Evolutionary conservation across 192 early-diverging fungal species (phyloP).

Genomic region (Piromyces sp.): DNA sequence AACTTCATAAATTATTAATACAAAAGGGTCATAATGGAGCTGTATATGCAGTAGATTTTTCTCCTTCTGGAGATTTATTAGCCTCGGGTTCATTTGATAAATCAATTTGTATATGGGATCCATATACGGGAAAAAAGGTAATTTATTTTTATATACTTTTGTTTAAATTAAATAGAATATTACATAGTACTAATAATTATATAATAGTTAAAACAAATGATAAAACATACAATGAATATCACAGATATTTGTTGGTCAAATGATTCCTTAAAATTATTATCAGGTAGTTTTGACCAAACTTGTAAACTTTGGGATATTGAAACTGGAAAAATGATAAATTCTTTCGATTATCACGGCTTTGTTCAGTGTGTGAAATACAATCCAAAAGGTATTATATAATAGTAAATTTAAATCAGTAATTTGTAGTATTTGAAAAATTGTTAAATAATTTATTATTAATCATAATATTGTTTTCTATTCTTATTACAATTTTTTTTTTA

Average conservation of each 20-base stretch:
- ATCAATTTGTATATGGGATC: slow-evolving; percentile 80
- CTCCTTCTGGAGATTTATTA: slow-evolving; percentile 59
- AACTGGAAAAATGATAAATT: slow-evolving; percentile 34
- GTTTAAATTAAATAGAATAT: too few relatives aligned
- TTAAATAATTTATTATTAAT: too few relatives aligned
- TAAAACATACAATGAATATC: slow-evolving; percentile 57
- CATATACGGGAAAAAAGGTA: slow-evolving; percentile 47
- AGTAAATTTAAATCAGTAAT: too few relatives aligned
- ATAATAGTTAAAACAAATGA: slow-evolving; percentile 16
- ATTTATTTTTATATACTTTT: not conserved
- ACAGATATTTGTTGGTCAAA: slow-evolving; percentile 61
- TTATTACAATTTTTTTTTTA: not conserved
- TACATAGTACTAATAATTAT: slow-evolving; percentile 3
- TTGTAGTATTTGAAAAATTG: too few relatives aligned
- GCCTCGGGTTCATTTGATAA: slow-evolving; percentile 91
- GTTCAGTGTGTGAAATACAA: slow-evolving; percentile 68
- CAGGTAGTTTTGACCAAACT: slow-evolving; percentile 62
- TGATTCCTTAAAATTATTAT: slow-evolving; percentile 46
- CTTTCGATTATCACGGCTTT: slow-evolving; percentile 59
- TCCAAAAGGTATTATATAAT: slow-evolving; percentile 36
- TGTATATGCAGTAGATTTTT: slow-evolving; percentile 77
- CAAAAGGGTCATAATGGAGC: slow-evolving; percentile 70
- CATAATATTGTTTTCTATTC: slow-evolving; percentile 7
- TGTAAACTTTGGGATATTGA: slow-evolving; percentile 68
- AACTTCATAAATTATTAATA: slow-evolving; percentile 3